These are phyloP conservation scores for Dendrocalamus sinicus DNA, from an alignment of 176 grass and related monocot species.

Conservation along the genomic window DNA sequence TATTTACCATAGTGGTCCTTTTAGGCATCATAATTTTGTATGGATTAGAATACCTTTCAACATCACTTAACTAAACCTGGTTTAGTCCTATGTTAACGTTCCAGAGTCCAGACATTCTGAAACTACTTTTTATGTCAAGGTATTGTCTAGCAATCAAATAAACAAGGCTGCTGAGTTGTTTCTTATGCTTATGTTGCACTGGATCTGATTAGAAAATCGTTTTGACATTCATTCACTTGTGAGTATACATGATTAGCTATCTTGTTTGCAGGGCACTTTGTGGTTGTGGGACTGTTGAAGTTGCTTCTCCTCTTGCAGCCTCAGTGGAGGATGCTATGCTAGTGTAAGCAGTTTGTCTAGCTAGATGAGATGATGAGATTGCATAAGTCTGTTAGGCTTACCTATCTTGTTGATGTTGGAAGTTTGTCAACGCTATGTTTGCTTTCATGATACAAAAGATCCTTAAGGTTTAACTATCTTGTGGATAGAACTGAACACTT, in stretches of 20 bases:
- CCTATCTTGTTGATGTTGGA: conserved; percentile 25
- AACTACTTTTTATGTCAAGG: conserved; percentile 25
- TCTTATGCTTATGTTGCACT: background rate
- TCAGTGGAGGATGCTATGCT: conserved; percentile 91
- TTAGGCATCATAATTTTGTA: background rate
- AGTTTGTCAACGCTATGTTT: background rate
- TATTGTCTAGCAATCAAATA: background rate
- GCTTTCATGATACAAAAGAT: conserved; percentile 5
- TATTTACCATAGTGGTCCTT: background rate
- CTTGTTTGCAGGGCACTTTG: conserved; percentile 71
- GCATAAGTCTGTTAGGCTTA: background rate
- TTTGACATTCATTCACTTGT: background rate
- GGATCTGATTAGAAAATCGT: conserved; percentile 1
- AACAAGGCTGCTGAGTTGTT: background rate
- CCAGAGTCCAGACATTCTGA: background rate
- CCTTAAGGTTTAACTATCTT: background rate
- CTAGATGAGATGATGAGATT: conserved; percentile 16
- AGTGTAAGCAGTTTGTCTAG: conserved; percentile 65
- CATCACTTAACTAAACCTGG: background rate
- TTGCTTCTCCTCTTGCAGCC: conserved; percentile 87
- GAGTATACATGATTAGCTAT: conserved; percentile 30
- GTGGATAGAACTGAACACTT: conserved; percentile 11
- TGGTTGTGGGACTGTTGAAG: conserved; percentile 92
- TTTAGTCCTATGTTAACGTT: background rate
- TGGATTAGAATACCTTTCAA: conserved; percentile 17